Percentiles rank a stretch among this genome's conserved stretches.
phyloP scores from a whole-genome alignment of 495 filamentous ascomycete genomes.

The Antarctomyces pellizariae region DNA sequence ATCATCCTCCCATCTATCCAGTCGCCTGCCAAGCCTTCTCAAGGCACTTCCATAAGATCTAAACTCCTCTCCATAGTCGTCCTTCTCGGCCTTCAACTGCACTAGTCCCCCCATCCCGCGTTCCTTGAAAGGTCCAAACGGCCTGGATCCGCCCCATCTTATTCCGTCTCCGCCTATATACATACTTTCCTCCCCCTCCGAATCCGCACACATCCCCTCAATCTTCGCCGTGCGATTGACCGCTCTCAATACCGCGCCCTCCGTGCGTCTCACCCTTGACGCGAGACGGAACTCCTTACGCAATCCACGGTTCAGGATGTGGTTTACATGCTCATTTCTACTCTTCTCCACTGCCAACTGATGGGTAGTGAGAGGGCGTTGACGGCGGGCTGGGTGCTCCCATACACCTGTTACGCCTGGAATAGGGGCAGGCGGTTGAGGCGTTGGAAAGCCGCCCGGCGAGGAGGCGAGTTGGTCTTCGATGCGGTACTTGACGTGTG shows the following conservation, averaged over 20 bases:
- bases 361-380: slow-evolving; percentile 73
- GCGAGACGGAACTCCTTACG: slow-evolving; percentile 35
- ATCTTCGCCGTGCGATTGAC: slow-evolving; percentile 42
- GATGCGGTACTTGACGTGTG: slow-evolving; percentile 23
- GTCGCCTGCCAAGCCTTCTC: slow-evolving; percentile 39
- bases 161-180: slow-evolving; percentile 14
- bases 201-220: slow-evolving; percentile 50
- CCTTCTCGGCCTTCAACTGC: slow-evolving; percentile 34
- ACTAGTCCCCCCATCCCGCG: slow-evolving; percentile 45
- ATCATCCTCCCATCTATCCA: slow-evolving; percentile 47
- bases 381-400: slow-evolving; percentile 27
- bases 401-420: slow-evolving; percentile 12
- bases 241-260: slow-evolving; percentile 42
- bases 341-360: slow-evolving; percentile 84
- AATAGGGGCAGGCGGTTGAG: slow-evolving; percentile 5
- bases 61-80: slow-evolving; percentile 65
- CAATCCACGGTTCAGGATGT: slow-evolving; percentile 57
- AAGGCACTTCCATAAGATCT: slow-evolving; percentile 47
- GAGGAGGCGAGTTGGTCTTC: slow-evolving; percentile 26
- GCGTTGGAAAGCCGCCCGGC: too few relatives aligned
- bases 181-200: slow-evolving; percentile 45
- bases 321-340: slow-evolving; percentile 65
- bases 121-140: slow-evolving; percentile 19
- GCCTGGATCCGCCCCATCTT: too few relatives aligned
- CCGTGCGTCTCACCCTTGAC: slow-evolving; percentile 31